Conservation (phyloP, 352 stramenopile species). For the Blastocystis hominis region DNA sequence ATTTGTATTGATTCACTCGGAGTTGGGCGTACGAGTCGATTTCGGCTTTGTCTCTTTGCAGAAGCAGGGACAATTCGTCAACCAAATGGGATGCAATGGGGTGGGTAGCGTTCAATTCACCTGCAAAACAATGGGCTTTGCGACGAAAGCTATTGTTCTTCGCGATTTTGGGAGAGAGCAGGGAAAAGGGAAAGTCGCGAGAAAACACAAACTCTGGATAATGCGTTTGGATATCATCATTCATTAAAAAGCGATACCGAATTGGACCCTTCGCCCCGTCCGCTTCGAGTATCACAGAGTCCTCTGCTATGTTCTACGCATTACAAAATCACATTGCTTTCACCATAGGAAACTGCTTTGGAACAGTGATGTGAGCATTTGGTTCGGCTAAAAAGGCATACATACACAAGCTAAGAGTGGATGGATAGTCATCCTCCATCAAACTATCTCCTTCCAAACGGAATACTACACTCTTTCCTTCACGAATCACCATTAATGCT, state of each 20-base stretch:
- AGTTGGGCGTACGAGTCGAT: background rate
- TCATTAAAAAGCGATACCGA: background rate
- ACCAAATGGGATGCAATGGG: background rate
- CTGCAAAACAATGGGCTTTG: background rate
- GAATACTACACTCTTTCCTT: background rate
- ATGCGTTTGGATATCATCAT: background rate
- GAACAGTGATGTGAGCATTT: background rate
- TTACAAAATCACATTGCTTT: background rate
- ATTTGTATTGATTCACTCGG: background rate
- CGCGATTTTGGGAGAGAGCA: constrained; percentile 4
- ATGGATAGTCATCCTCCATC: background rate
- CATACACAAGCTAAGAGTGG: background rate
- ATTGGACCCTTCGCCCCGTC: background rate
- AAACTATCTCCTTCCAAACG: background rate
- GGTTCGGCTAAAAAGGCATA: background rate
- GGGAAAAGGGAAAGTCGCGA: background rate
- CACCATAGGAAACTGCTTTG: background rate
- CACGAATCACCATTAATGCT: background rate
- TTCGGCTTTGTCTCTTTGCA: background rate
- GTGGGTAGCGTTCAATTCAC: background rate
- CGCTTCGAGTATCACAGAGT: background rate
- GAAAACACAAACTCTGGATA: background rate
- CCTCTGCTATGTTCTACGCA: background rate
- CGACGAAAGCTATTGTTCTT: background rate
- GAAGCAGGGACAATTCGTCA: background rate